Conservation (phyloP, 192 early-diverging fungal species). For the Coemansia sp. region DNA sequence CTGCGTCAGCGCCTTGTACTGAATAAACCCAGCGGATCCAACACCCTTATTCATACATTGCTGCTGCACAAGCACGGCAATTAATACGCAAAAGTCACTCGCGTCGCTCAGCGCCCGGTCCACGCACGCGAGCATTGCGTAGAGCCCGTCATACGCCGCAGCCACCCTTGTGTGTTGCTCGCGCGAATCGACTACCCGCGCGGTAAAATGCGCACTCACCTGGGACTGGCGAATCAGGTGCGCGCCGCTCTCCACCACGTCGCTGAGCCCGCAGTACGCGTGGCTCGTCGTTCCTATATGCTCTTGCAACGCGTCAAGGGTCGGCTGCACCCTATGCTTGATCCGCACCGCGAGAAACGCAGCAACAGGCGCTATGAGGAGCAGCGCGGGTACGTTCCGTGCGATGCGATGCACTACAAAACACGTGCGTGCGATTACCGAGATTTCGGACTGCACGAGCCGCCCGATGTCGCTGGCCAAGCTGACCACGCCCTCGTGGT, state of each 20-base stretch:
- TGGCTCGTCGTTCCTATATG: not conserved
- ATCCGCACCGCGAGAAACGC: conserved; percentile 5
- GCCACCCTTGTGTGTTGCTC: conserved; percentile 59
- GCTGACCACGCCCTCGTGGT: conserved; percentile 5
- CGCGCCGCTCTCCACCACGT: conserved; percentile 53
- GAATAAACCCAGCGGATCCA: conserved; percentile 49
- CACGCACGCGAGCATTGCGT: conserved; percentile 56
- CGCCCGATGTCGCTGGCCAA: conserved; percentile 8
- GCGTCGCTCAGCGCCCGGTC: conserved; percentile 49
- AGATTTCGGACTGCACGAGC: conserved; percentile 17
- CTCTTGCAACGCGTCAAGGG: not conserved
- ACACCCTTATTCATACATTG: conserved; percentile 54
- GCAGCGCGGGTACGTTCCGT: conserved; percentile 16
- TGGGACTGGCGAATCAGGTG: conserved; percentile 62
- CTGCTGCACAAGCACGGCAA: conserved; percentile 13
- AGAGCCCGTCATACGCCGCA: conserved; percentile 56
- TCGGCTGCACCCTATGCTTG: not conserved
- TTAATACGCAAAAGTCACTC: conserved; percentile 32
- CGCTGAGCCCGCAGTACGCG: not conserved
- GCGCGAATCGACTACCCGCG: conserved; percentile 47
- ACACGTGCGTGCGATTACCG: not conserved
- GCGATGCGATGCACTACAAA: conserved; percentile 21
- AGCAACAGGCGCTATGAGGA: conserved; percentile 15
- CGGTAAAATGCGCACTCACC: conserved; percentile 55
- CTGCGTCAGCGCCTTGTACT: not conserved